These are phyloP conservation scores for Penicillium janthinellum DNA, from an alignment of 2,329 filamentous ascomycete genomes.

Conservation along the genomic window DNA sequence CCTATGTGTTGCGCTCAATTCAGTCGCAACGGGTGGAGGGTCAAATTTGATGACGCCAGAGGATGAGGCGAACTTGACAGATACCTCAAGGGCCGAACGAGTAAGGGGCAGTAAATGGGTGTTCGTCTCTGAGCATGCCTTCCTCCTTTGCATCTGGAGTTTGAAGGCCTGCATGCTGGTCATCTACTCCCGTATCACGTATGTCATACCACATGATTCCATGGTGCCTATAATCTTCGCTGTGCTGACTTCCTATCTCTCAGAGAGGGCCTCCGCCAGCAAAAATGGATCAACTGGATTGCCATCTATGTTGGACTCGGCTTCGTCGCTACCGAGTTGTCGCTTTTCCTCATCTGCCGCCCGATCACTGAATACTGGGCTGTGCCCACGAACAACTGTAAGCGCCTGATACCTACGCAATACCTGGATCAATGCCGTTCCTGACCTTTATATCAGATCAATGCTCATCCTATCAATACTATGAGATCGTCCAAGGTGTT, in stretches of 20 bases:
- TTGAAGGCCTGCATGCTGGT: constrained; percentile 58
- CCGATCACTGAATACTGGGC: constrained; percentile 56
- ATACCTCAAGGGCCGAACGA: constrained; percentile 46
- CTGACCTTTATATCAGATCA: constrained; percentile 32
- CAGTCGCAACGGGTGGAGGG: constrained; percentile 56
- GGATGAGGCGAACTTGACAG: constrained; percentile 50
- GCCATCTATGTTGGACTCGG: constrained; percentile 48
- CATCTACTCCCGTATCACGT: constrained; percentile 55
- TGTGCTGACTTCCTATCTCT: constrained; percentile 20
- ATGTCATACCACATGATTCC: background rate
- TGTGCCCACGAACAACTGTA: constrained; percentile 46
- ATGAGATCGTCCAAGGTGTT: constrained; percentile 49
- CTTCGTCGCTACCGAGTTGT: constrained; percentile 53
- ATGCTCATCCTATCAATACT: constrained; percentile 49
- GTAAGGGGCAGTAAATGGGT: constrained; percentile 63
- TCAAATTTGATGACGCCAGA: constrained; percentile 61
- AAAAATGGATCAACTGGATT: constrained; percentile 41
- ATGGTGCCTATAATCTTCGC: constrained; percentile 18
- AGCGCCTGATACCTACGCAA: constrained; percentile 1
- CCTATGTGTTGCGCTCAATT: constrained; percentile 57
- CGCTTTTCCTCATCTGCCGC: constrained; percentile 55
- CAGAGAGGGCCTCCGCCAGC: constrained; percentile 36
- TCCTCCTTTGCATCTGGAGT: constrained; percentile 58
- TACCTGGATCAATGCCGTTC: background rate
- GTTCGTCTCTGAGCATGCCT: constrained; percentile 63